These are phyloP conservation scores for Lachnellula hyalina DNA, from an alignment of 2,329 filamentous ascomycete species.

Conservation along the genomic window DNA sequence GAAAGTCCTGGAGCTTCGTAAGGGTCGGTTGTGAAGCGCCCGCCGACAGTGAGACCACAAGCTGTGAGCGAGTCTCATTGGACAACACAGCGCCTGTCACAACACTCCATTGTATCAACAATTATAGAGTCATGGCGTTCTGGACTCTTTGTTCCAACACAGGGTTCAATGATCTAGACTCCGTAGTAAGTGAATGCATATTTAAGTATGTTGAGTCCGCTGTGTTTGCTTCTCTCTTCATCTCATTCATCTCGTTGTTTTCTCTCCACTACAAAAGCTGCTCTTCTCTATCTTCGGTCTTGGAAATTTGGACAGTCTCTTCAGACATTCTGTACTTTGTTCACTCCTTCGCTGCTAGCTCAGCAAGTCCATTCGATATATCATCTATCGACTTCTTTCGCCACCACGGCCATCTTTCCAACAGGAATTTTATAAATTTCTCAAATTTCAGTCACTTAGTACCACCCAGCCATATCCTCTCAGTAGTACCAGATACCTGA, in stretches of 20 bases:
- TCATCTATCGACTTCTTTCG: slow-evolving; percentile 6
- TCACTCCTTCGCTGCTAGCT: slow-evolving; percentile 26
- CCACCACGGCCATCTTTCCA: slow-evolving; percentile 10
- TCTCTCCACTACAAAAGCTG: slow-evolving; percentile 22
- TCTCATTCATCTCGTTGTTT: slow-evolving; percentile 23
- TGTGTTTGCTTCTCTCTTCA: slow-evolving; percentile 19
- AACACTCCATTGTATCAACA: slow-evolving; percentile 29
- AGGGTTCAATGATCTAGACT: slow-evolving; percentile 15
- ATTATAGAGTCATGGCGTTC: slow-evolving; percentile 27
- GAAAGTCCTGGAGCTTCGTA: slow-evolving; percentile 9
- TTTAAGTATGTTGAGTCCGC: slow-evolving; percentile 25
- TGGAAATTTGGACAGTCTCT: slow-evolving; percentile 25
- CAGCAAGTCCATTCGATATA: slow-evolving; percentile 18
- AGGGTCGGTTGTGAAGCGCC: slow-evolving; percentile 25
- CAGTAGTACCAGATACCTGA: not conserved
- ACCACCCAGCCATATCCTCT: not conserved
- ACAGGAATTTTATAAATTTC: not conserved
- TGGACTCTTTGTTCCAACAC: slow-evolving; percentile 9
- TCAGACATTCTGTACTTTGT: slow-evolving; percentile 18
- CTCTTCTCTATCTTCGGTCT: slow-evolving; percentile 12
- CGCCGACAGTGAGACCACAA: slow-evolving; percentile 12
- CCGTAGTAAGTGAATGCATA: slow-evolving; percentile 20
- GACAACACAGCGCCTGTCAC: slow-evolving; percentile 28
- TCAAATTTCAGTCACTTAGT: not conserved
- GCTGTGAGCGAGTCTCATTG: slow-evolving; percentile 22